Evolutionary conservation across 2,329 filamentous ascomycete species (phyloP), one percentile per base, ranked within the genome.

Genomic region (Pestalotiopsis sp.): DNA sequence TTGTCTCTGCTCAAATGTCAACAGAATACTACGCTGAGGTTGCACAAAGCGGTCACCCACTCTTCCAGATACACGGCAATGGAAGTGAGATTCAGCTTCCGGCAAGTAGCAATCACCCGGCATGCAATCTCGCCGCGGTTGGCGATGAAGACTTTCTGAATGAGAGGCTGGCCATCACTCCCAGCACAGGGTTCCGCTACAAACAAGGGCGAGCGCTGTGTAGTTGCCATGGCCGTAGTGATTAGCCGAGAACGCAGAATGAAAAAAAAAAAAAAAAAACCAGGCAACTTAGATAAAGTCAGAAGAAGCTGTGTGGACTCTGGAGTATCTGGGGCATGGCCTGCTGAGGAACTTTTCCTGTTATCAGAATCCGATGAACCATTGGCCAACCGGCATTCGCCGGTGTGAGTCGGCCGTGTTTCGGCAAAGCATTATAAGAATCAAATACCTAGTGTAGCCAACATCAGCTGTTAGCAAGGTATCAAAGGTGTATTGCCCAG

Each of bases 61-160:
- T 69, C 68, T 27, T 68, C 88, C 12, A 90, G 92, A 76, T 91
- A 92, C 62, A 92, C 83, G 2, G 90, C 91, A 4, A 90, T 91
- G 7, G 90, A 90, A 57, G 87, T 85, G 73, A 92, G 90, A 62
- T 90, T 90, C 74, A 90, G 88, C 71, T 89, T 84, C 17, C 88
- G 83, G 57, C 90, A 90, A 57, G 90, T 92, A 66, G 85, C 83
- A 68, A 88, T 87, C 56, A 92, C 89, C 71, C 90, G 87, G 81
- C 92, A 80, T 52, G 90, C 90, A 73, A 92, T 92, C 75, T 92
- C 90, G 70, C 90, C 90, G 73, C 90, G 84, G 74, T 92, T 92
- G 14, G 90, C 90, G 74, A 92, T 92, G 2, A 92, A 81, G 56
- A 92, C 88, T n/a, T 88, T 91, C 14, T 57, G 60, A 41, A 69